These are phyloP conservation scores for Ceratobasidium sp. DNA, from an alignment of 1,284 basidiomycete genomes.

Conservation along the genomic window DNA sequence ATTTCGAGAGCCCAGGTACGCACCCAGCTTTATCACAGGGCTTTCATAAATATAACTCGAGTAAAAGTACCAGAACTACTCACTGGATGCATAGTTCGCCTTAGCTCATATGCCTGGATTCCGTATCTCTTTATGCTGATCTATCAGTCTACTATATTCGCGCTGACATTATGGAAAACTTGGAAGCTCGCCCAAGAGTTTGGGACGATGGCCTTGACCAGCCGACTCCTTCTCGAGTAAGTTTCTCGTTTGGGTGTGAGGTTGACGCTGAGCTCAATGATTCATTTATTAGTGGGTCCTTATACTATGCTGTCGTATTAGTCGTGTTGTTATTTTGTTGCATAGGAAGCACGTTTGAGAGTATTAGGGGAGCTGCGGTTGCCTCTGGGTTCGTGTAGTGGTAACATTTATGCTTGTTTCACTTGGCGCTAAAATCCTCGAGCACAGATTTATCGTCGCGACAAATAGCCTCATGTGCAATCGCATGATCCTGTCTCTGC, in stretches of 20 bases:
- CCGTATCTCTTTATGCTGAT: constrained; percentile 2
- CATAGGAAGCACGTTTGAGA: constrained; percentile 12
- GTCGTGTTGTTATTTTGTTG: constrained; percentile 12
- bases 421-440: neutral
- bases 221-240: constrained; percentile 13
- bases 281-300: neutral
- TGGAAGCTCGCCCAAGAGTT: constrained; percentile 1
- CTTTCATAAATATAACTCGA: neutral
- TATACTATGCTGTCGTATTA: constrained; percentile 9
- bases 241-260: neutral
- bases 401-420: neutral
- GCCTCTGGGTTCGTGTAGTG: constrained; percentile 3
- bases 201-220: neutral
- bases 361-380: constrained; percentile 2
- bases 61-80: constrained; percentile 1
- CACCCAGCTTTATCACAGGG: no score
- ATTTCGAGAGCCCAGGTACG: neutral
- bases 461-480: constrained; percentile 26
- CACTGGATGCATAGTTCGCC: neutral
- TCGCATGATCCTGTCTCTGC: constrained; percentile 21
- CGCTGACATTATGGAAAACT: constrained; percentile 16
- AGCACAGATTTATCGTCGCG: constrained; percentile 13
- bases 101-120: constrained; percentile 14
- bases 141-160: constrained; percentile 14
- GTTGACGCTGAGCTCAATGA: neutral